Base-by-base conservation (phyloP, 305 asterid genomes). In the Rubia tinctorum region DNA sequence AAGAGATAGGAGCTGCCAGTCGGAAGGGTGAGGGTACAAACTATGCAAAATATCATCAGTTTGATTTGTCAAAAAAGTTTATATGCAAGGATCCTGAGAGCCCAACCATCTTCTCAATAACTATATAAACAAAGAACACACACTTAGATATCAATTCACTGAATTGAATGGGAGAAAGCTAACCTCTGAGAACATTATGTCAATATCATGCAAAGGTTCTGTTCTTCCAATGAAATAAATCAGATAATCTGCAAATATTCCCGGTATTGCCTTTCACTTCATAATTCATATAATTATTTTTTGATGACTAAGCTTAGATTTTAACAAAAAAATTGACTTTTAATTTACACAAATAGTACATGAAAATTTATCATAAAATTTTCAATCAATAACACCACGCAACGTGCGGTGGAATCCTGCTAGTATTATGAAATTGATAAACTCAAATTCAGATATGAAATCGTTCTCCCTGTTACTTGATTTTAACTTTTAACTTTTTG, bases 181-280 rank as follows among this genome's bases (percentile, higher is more conserved):
- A 73, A 91, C 97, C 96, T 89, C 91, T 34, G 89, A 86, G 78
- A 89, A 88, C 77, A 95, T 89, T 81, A 96, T 88, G 69, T 84
- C 94, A 74, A 92, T 95, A 82, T 95, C 98, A 84, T 89, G 95
- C 86, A 95, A 77, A 70, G 99, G 98, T 73, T 89, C 96, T 49
- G 96, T 90, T 61, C 98, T 87, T 83, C 87, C 92, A 78, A 88
- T 87, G 78, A 88, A 92, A 79, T 89, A 83, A 62, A 87, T 68
- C 75, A 95, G 91, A 87, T 92, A 92, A 55, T 93, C 84, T 85
- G 91, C 82, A 88, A 42, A 87, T 95, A 92, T 68, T 91, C 96
- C 74, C 74, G 80, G 81, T 89, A 95, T 79, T 83, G 92, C 95
- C 99, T 95, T 91, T n/a, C n/a, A n/a, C n/a, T n/a, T n/a, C n/a